phyloP scores from a whole-genome alignment of 2,329 filamentous ascomycete species.

The Aspergillus glaucus region DNA sequence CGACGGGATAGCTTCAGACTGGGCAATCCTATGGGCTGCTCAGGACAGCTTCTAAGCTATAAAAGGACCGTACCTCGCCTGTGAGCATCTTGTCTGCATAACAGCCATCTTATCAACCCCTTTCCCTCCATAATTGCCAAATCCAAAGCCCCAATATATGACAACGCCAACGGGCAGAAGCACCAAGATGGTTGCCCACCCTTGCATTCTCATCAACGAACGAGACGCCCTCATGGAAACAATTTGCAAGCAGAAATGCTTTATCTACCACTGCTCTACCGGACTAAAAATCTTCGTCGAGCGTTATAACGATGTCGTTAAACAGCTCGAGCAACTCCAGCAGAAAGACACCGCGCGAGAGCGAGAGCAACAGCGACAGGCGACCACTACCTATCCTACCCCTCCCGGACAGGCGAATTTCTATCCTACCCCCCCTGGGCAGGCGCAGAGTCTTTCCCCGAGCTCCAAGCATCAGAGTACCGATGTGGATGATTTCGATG shows the following conservation, averaged over 20 bases:
- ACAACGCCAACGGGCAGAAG: too few relatives aligned
- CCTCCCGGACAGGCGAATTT: background rate
- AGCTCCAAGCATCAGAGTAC: too few relatives aligned
- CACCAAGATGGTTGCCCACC: background rate
- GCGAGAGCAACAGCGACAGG: background rate
- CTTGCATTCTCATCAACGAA: background rate
- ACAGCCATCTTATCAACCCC: background rate
- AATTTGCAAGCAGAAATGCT: background rate
- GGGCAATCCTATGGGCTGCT: too few relatives aligned
- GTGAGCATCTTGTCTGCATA: too few relatives aligned
- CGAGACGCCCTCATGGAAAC: background rate
- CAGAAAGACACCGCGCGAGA: background rate
- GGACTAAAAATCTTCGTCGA: background rate
- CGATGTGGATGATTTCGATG: too few relatives aligned
- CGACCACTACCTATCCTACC: background rate
- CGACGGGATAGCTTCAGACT: too few relatives aligned
- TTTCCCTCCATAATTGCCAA: background rate
- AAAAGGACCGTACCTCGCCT: too few relatives aligned
- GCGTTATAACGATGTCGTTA: background rate
- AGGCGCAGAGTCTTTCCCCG: too few relatives aligned
- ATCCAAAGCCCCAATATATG: too few relatives aligned
- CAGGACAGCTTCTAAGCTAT: too few relatives aligned
- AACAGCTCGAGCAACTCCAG: background rate
- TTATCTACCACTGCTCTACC: background rate
- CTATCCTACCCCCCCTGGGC: background rate